Base-by-base conservation (phyloP, 148 eudicot species). In the Camellia japonica region DNA sequence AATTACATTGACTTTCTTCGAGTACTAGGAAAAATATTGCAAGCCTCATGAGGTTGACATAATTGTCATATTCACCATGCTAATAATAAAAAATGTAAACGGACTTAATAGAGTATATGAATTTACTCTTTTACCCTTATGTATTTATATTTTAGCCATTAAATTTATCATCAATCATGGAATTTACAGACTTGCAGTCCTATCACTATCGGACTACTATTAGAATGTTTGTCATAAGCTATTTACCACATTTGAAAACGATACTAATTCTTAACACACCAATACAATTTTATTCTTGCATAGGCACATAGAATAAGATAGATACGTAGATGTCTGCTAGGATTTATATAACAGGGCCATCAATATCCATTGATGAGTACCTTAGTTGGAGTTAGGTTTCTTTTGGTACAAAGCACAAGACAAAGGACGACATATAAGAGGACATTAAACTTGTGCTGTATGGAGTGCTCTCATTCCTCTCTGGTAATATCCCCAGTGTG, bases 381-480 rank as follows among this genome's bases (percentile, higher is more conserved):
- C 20, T 7, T 18, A 43, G 52, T 49, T 49, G 46, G 73, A 11
- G 0, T 44, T 30, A 30, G 46, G 55, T 16, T 14, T 70, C 54
- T 11, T 44, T 9, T 44, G 61, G 6, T 43, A n/a, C 56, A 76
- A 13, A 19, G 38, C 68, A n/a, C 38, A 51, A 60, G 19, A 69
- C 51, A 58, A 5, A 6, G 47, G 41, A 18, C 38, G 38, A 30
- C 38, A 30, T 30, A 47, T 71, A 30, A 38, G 5, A 46, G 2
- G 19, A 30, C 6, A 43, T 78, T 65, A 83, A 52, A 68, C 63
- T 76, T 79, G 49, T 13, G 84, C 88, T 6, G 68, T 60, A 44
- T 85, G 86, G 42, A 85, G 79, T 67, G 90, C 83, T 77, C 90
- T 85, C 78, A 60, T 46, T 58, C 90, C 90, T 44, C 68, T 52